Conservation (phyloP, 352 stramenopile genomes). For the Globisporangium okanoganense region DNA sequence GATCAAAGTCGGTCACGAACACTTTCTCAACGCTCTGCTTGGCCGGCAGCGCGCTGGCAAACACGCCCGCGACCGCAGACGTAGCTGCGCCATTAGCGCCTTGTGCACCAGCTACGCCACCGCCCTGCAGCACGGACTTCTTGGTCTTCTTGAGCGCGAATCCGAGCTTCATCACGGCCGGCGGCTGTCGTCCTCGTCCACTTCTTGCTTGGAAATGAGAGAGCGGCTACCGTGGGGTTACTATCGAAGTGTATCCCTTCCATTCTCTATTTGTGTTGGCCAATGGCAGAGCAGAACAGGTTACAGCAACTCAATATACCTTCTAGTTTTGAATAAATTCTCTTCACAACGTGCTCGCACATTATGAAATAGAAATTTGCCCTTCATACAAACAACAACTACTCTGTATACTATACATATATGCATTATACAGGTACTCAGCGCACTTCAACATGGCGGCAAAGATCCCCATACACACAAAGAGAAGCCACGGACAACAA, state of each 20-base stretch:
- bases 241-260: no score
- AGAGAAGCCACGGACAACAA: neutral
- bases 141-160: conserved; percentile 78
- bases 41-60: conserved; percentile 12
- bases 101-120: neutral
- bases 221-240: no score
- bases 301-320: no score
- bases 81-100: neutral
- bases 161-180: conserved; percentile 47
- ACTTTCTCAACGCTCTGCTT: conserved; percentile 34
- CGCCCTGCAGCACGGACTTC: conserved; percentile 24
- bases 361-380: neutral
- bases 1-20: conserved; percentile 76
- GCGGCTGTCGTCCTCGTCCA: neutral
- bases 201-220: neutral
- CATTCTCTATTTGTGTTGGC: no score
- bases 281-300: no score
- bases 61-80: conserved; percentile 13
- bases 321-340: no score
- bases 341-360: neutral
- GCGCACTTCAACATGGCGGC: neutral
- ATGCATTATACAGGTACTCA: no score
- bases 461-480: neutral
- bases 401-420: no score
- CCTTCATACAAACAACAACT: no score